phyloP scores from a whole-genome alignment of 169 alveolate species.

The Cardiosporidium cionae region DNA sequence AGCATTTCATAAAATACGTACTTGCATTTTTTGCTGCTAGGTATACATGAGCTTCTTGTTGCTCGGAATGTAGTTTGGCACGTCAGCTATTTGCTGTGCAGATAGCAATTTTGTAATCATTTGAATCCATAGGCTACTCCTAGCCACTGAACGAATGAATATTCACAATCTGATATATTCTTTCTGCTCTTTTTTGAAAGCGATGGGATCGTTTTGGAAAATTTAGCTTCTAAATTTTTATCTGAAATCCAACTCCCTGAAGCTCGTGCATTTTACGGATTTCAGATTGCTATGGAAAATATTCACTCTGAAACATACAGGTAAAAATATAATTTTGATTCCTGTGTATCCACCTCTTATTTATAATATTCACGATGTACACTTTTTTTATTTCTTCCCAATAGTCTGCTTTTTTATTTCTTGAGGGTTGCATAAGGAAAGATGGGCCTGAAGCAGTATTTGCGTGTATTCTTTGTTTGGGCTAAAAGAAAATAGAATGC shows the following conservation, averaged over 20 bases:
- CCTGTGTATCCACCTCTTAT: background rate
- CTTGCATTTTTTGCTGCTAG: constrained; percentile 86
- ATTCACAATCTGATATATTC: background rate
- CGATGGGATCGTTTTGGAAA: constrained; percentile 98
- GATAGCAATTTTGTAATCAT: background rate
- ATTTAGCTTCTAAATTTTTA: constrained; percentile 86
- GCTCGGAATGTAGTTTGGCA: background rate
- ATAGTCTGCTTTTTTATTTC: background rate
- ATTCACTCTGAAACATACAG: constrained; percentile 95
- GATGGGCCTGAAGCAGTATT: background rate
- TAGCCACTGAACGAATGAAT: too few species aligned
- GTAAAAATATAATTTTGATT: constrained; percentile 46
- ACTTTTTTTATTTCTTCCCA: too few species aligned
- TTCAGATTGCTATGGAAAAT: constrained; percentile 96
- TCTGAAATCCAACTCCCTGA: constrained; percentile 92
- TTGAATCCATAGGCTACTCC: background rate
- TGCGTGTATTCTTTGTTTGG: too few species aligned
- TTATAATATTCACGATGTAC: too few species aligned
- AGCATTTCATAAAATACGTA: constrained; percentile 76
- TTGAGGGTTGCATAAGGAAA: background rate
- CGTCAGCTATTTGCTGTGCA: background rate
- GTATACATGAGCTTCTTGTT: background rate
- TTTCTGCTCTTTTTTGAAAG: constrained; percentile 22
- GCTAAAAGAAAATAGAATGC: background rate
- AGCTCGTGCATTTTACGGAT: constrained; percentile 93